Evolutionary conservation across 176 grass and related monocot species (phyloP).

Genomic region (Musa acuminata): DNA sequence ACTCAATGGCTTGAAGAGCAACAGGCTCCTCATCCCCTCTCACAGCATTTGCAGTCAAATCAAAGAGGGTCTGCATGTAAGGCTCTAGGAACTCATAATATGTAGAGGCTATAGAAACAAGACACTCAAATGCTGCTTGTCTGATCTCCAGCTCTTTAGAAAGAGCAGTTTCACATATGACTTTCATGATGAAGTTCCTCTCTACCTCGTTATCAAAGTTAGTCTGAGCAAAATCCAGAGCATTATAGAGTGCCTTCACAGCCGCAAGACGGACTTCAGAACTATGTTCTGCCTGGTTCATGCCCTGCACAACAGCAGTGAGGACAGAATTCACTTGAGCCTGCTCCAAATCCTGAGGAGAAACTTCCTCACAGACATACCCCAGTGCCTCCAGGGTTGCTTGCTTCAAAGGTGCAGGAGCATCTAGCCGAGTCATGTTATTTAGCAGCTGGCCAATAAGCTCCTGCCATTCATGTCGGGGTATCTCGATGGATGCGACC

Average conservation of each 20-base stretch:
- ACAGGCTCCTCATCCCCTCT: constrained; percentile 51
- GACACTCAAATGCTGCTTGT: constrained; percentile 53
- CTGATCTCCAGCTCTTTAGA: constrained; percentile 46
- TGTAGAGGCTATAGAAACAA: constrained; percentile 50
- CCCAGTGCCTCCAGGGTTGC: constrained; percentile 47
- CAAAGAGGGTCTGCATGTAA: constrained; percentile 50
- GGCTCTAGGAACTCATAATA: constrained; percentile 49
- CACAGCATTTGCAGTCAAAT: constrained; percentile 53
- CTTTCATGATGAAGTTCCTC: constrained; percentile 67
- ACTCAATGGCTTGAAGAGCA: constrained; percentile 60
- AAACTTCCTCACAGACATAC: constrained; percentile 66
- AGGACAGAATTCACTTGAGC: constrained; percentile 63
- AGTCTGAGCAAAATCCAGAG: constrained; percentile 59
- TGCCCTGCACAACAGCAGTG: constrained; percentile 59
- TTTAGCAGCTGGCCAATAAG: constrained; percentile 23
- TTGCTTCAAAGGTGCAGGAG: constrained; percentile 37
- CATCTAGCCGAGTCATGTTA: too few relatives aligned
- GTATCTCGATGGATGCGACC: constrained; percentile 53
- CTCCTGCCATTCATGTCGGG: constrained; percentile 45
- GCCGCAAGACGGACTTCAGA: constrained; percentile 49
- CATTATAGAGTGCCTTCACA: constrained; percentile 53
- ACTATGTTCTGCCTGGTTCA: constrained; percentile 43
- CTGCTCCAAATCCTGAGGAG: constrained; percentile 51
- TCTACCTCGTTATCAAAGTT: constrained; percentile 56
- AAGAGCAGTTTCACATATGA: constrained; percentile 47